phyloP scores from a whole-genome alignment of 495 filamentous ascomycete genomes.

The Delitschia confertaspora region DNA sequence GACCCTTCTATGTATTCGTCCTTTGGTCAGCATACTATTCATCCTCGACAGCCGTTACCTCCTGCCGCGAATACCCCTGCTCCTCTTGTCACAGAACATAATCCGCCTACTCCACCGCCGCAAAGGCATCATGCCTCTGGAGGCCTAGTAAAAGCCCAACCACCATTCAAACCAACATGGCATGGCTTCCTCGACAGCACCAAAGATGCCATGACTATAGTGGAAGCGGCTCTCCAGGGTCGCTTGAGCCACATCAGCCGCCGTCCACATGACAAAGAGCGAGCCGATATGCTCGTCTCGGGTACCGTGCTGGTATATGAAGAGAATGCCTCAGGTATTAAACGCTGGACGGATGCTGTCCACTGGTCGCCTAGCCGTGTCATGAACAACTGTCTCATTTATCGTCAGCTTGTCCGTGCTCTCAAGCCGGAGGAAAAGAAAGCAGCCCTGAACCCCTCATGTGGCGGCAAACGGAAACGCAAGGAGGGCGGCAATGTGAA shows the following conservation, averaged over 20 bases:
- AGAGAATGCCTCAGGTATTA: conserved; percentile 79
- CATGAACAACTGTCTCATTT: conserved; percentile 78
- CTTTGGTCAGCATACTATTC: background rate
- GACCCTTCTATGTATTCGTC: conserved; percentile 11
- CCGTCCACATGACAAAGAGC: conserved; percentile 77
- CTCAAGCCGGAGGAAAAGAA: conserved; percentile 88
- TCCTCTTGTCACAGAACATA: too few relatives aligned
- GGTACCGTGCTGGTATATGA: conserved; percentile 87
- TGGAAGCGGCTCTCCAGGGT: conserved; percentile 51
- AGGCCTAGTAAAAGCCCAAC: conserved; percentile 19
- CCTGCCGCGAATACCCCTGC: too few relatives aligned
- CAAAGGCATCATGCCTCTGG: conserved; percentile 8
- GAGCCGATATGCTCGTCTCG: conserved; percentile 61
- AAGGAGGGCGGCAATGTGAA: conserved; percentile 16
- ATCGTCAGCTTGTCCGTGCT: conserved; percentile 73
- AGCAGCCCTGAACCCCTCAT: conserved; percentile 58
- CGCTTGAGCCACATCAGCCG: conserved; percentile 63
- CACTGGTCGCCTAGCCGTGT: conserved; percentile 89
- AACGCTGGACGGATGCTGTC: conserved; percentile 86
- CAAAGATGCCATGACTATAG: conserved; percentile 25
- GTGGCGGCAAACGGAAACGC: conserved; percentile 21
- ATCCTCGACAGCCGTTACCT: too few relatives aligned
- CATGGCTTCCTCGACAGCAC: conserved; percentile 24
- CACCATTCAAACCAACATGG: conserved; percentile 24
- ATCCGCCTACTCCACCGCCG: conserved; percentile 12